phyloP scores from a whole-genome alignment of 1,139 yeast genomes.

The Hemisphaericaspora lyxosophila region DNA sequence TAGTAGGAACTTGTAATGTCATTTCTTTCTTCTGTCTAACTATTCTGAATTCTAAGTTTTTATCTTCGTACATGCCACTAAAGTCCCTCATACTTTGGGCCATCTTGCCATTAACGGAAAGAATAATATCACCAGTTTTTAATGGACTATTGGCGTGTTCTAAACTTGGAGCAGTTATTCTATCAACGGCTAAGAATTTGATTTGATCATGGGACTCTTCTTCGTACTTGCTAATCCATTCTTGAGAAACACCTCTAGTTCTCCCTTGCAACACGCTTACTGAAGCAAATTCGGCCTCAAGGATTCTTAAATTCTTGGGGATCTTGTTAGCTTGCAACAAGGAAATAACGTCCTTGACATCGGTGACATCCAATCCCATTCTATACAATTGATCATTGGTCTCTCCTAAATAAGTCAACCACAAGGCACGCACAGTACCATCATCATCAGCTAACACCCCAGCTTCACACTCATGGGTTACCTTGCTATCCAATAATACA shows the following conservation, averaged over 20 bases:
- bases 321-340: constrained; percentile 50
- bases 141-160: constrained; percentile 31
- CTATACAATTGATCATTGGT: constrained; percentile 63
- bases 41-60: constrained; percentile 55
- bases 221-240: constrained; percentile 74
- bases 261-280: constrained; percentile 75
- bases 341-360: constrained; percentile 57
- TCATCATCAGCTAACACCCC: constrained; percentile 79
- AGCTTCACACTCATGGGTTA: constrained; percentile 73
- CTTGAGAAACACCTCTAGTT: constrained; percentile 80
- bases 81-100: constrained; percentile 70
- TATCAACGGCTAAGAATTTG: constrained; percentile 69
- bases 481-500: constrained; percentile 68
- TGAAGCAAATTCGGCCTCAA: constrained; percentile 77
- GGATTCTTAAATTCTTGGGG: constrained; percentile 60
- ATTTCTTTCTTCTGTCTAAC: constrained; percentile 55
- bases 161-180: constrained; percentile 57
- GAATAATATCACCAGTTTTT: constrained; percentile 66
- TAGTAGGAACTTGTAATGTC: constrained; percentile 63
- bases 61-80: constrained; percentile 50
- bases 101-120: constrained; percentile 64
- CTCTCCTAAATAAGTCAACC: constrained; percentile 84
- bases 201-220: constrained; percentile 58
- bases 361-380: constrained; percentile 79
- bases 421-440: constrained; percentile 78